These are phyloP conservation scores for Ophiostoma ulmi DNA, from an alignment of 2,329 filamentous ascomycete genomes.

Conservation along the genomic window DNA sequence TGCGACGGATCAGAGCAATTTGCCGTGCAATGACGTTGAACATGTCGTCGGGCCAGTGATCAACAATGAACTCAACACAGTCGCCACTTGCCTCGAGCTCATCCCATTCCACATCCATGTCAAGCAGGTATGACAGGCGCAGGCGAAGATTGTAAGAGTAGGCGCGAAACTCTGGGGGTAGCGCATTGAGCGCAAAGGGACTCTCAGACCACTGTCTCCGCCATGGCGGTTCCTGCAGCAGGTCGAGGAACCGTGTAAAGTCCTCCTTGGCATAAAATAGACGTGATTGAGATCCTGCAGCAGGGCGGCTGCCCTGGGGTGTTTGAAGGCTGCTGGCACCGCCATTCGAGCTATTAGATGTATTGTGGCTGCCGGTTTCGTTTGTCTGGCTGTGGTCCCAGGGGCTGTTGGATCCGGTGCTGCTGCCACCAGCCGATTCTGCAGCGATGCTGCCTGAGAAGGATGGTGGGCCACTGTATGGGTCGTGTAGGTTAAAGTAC, in stretches of 20 bases:
- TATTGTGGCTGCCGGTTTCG: neutral
- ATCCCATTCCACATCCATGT: constrained; percentile 46
- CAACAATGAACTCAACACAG: constrained; percentile 56
- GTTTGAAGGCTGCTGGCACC: neutral
- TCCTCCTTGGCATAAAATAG: constrained; percentile 57
- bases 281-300: constrained; percentile 43
- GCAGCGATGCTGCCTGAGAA: constrained; percentile 25
- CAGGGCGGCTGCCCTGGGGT: constrained; percentile 23
- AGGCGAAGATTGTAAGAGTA: constrained; percentile 60
- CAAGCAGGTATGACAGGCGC: constrained; percentile 54
- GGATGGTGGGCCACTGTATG: constrained; percentile 34
- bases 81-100: constrained; percentile 55
- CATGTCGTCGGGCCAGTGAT: constrained; percentile 50
- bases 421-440: neutral
- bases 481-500: constrained; percentile 61
- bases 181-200: constrained; percentile 55
- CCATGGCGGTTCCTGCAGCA: constrained; percentile 50
- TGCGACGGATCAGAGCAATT: constrained; percentile 53
- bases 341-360: neutral
- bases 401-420: constrained; percentile 26
- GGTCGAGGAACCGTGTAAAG: constrained; percentile 55
- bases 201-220: constrained; percentile 52
- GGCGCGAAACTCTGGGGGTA: constrained; percentile 53
- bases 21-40: constrained; percentile 49
- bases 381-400: constrained; percentile 9